A percentile compares a stretch with the other conserved stretches of the same genome.
Conservation (phyloP, 2,329 filamentous ascomycete species). For the Ophiostoma sp. region DNA sequence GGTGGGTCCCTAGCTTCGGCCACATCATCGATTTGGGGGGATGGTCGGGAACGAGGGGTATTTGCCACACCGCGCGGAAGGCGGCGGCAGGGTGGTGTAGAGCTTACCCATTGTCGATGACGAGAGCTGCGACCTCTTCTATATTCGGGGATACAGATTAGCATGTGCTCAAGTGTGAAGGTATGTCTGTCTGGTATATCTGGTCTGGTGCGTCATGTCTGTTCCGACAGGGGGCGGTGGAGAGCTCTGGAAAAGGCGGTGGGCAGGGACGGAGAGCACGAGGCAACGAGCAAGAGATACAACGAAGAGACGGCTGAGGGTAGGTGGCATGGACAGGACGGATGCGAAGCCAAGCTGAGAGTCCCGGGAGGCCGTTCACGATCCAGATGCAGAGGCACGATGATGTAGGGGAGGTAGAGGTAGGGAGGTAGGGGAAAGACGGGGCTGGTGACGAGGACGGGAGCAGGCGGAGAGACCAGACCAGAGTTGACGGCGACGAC, state of each 20-base stretch:
- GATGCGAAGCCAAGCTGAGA: neutral
- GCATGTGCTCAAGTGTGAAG: slow-evolving; percentile 16
- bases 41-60: slow-evolving; percentile 16
- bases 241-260: slow-evolving; percentile 23
- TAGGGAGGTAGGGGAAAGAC: neutral
- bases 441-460: neutral
- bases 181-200: neutral
- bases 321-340: neutral
- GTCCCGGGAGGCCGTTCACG: neutral
- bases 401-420: neutral
- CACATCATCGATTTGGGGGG: slow-evolving; percentile 24
- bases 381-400: neutral
- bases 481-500: neutral
- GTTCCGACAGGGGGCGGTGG: slow-evolving; percentile 8
- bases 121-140: slow-evolving; percentile 99
- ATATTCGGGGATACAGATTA: slow-evolving; percentile 36
- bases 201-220: neutral
- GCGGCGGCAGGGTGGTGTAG: neutral
- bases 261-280: slow-evolving; percentile 20
- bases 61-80: slow-evolving; percentile 17
- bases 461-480: neutral
- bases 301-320: neutral
- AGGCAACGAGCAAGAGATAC: neutral
- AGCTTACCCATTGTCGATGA: slow-evolving; percentile 99
- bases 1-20: slow-evolving; percentile 24